Evolutionary conservation across 2,329 filamentous ascomycete species (phyloP).

Genomic region (Aspergillus transmontanensis): DNA sequence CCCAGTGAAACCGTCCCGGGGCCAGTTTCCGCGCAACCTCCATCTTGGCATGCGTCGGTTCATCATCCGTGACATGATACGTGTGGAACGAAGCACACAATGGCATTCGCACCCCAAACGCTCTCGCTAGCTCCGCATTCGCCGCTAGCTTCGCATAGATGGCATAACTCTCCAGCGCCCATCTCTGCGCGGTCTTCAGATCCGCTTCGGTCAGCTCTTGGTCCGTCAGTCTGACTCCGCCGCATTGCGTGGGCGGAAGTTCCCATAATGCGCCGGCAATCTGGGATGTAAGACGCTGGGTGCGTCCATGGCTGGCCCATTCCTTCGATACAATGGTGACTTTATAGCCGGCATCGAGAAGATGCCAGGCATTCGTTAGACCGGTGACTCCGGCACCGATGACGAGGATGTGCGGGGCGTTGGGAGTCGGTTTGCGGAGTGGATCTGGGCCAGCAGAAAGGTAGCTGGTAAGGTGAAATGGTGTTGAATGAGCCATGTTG

Average conservation of each 20-base stretch:
- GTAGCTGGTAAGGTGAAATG: too few species aligned
- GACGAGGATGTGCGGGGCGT: slow-evolving; percentile 12
- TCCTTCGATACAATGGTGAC: slow-evolving; percentile 50
- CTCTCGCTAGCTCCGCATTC: background rate
- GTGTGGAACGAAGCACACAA: slow-evolving; percentile 3
- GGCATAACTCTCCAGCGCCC: slow-evolving; percentile 12
- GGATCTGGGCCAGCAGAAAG: background rate
- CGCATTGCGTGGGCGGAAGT: slow-evolving; percentile 48
- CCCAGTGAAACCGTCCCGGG: slow-evolving; percentile 3
- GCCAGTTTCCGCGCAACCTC: background rate
- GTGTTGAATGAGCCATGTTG: too few species aligned
- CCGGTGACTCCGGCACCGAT: slow-evolving; percentile 13
- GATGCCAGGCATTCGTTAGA: slow-evolving; percentile 41
- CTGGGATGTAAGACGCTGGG: slow-evolving; percentile 49
- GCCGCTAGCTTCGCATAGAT: slow-evolving; percentile 9
- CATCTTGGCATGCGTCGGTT: background rate
- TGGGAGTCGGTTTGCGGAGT: background rate
- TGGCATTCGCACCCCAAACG: slow-evolving; percentile 1
- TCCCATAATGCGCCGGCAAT: slow-evolving; percentile 54
- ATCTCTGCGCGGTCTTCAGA: slow-evolving; percentile 1
- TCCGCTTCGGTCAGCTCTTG: background rate
- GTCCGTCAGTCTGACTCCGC: slow-evolving; percentile 15
- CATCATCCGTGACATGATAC: background rate
- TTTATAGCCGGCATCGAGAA: slow-evolving; percentile 48
- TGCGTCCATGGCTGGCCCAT: slow-evolving; percentile 39